Conservation (phyloP, 768 basidiomycete genomes). For the Suillus sp. region DNA sequence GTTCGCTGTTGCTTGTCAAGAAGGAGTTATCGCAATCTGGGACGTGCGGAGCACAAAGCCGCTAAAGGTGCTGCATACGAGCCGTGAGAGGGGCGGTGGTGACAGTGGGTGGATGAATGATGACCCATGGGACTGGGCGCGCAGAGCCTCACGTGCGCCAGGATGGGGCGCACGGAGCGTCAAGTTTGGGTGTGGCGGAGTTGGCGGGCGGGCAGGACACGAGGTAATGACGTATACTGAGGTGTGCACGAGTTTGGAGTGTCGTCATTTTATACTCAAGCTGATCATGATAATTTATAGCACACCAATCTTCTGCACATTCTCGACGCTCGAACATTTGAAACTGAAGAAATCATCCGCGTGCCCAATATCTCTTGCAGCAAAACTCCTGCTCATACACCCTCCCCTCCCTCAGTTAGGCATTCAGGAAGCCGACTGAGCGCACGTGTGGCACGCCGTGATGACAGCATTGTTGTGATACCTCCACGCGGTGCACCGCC, state of each 20-base stretch:
- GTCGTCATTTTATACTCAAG: not conserved
- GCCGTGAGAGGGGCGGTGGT: slow-evolving; percentile 42
- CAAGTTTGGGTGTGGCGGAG: slow-evolving; percentile 75
- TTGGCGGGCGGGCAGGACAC: slow-evolving; percentile 47
- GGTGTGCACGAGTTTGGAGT: slow-evolving; percentile 44
- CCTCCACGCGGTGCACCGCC: slow-evolving; percentile 19
- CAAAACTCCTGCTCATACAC: slow-evolving; percentile 15
- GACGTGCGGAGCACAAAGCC: slow-evolving; percentile 77
- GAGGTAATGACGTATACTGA: slow-evolving; percentile 92
- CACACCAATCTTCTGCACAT: slow-evolving; percentile 83
- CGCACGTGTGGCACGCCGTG: slow-evolving; percentile 31
- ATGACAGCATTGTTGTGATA: slow-evolving; percentile 20
- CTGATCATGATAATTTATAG: slow-evolving; percentile 39
- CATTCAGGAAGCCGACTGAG: slow-evolving; percentile 37
- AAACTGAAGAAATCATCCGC: slow-evolving; percentile 68
- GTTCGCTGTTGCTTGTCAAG: slow-evolving; percentile 83
- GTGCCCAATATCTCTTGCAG: slow-evolving; percentile 17
- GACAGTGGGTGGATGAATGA: slow-evolving; percentile 59
- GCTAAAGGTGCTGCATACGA: slow-evolving; percentile 66
- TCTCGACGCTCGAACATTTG: slow-evolving; percentile 85
- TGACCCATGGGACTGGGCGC: slow-evolving; percentile 70
- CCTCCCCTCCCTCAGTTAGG: slow-evolving; percentile 17
- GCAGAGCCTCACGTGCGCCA: slow-evolving; percentile 57
- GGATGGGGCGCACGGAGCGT: slow-evolving; percentile 86
- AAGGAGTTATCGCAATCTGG: slow-evolving; percentile 80